A percentile compares a stretch with the other conserved stretches of the same genome.
Conservation (phyloP, 805 yeast species). For the Candida tibetensis region DNA sequence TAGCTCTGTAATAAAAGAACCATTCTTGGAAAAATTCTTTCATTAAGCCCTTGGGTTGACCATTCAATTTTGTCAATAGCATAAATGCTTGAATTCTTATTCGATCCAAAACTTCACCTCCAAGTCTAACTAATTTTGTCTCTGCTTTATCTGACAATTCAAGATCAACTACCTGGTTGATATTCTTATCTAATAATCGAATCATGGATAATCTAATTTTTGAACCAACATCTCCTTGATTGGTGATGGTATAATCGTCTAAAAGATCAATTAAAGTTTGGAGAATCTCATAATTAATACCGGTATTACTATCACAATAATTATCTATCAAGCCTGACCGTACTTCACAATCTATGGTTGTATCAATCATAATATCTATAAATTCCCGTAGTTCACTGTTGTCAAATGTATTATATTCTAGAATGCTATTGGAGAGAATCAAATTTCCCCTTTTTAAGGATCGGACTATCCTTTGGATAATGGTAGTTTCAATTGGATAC, state of each 20-base stretch:
- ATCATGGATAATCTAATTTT: constrained; percentile 58
- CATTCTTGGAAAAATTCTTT: constrained; percentile 3
- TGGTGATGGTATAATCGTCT: constrained; percentile 74
- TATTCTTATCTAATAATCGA: constrained; percentile 31
- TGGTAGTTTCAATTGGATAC: background rate
- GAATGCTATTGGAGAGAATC: constrained; percentile 39
- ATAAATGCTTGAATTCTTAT: constrained; percentile 44
- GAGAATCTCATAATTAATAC: constrained; percentile 2
- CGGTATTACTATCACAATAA: constrained; percentile 15
- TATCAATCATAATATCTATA: constrained; percentile 22
- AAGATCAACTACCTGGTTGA: constrained; percentile 4
- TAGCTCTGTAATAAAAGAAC: constrained; percentile 6
- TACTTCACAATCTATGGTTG: constrained; percentile 25
- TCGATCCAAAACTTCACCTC: constrained; percentile 63
- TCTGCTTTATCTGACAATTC: constrained; percentile 16
- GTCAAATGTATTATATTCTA: constrained; percentile 13
- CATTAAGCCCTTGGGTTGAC: background rate
- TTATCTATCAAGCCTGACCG: constrained; percentile 26
- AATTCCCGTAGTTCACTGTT: constrained; percentile 16
- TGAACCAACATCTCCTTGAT: constrained; percentile 92
- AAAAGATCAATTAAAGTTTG: constrained; percentile 32
- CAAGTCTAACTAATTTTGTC: constrained; percentile 47
- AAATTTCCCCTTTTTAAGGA: constrained; percentile 36
- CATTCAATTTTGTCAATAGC: constrained; percentile 29
- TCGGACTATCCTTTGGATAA: background rate